These are phyloP conservation scores for Astragalus membranaceus DNA, from an alignment of 306 rosid species.

Conservation along the genomic window DNA sequence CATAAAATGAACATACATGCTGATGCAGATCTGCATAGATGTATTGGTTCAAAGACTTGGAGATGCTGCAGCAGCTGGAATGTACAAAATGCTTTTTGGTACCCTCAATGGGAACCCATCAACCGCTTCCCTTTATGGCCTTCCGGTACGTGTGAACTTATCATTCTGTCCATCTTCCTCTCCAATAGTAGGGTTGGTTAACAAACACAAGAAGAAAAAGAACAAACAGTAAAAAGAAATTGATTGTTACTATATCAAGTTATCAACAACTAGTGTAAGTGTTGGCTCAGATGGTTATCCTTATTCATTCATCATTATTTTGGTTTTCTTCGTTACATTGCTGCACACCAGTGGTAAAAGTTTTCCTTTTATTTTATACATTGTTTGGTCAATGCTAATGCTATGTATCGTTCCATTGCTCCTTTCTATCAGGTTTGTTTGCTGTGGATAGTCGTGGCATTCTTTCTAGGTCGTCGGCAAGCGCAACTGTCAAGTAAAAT, in stretches of 20 bases:
- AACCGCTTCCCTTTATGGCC: conserved; percentile 58
- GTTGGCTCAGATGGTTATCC: not conserved
- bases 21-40: conserved; percentile 79
- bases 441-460: conserved; percentile 70
- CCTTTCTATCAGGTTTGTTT: conserved; percentile 54
- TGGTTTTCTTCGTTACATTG: not conserved
- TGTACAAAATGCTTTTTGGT: conserved; percentile 73
- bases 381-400: not conserved
- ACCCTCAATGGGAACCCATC: conserved; percentile 58
- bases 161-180: not conserved
- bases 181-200: not conserved
- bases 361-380: not conserved
- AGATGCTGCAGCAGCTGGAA: conserved; percentile 93
- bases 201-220: not conserved
- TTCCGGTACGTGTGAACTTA: conserved; percentile 58
- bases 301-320: not conserved
- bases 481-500: conserved; percentile 47
- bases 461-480: conserved; percentile 77
- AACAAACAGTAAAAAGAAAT: not conserved
- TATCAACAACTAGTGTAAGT: not conserved
- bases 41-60: conserved; percentile 93
- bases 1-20: not conserved
- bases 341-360: not conserved
- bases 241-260: not conserved
- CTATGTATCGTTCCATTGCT: not conserved